Base-by-base conservation (phyloP, 257 asterid genomes). In the Hygrophila difformis region DNA sequence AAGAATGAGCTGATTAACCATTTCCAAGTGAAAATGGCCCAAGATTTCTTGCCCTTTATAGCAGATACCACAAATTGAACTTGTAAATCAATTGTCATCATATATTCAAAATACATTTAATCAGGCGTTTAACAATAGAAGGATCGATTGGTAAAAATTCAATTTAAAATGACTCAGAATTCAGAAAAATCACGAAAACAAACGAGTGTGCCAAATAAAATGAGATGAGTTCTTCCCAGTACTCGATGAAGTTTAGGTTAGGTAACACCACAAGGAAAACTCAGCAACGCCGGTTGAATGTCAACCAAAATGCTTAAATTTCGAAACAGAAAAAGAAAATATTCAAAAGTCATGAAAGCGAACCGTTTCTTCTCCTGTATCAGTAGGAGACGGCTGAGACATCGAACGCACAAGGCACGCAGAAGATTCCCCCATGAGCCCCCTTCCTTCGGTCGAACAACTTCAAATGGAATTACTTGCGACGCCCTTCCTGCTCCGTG, bases 361-460 rank as follows among this genome's bases (percentile, higher is more conserved):
- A 26, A 78, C 92, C 87, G 60, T 65, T 61, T 52, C 48, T 28
- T 59, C 66, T 20, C 74, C 85, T 29, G 44, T 41, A 13, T 66
- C 59, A 47, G 68, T 53, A 21, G 80, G 72, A 62, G 85, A 74
- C 63, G 70, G 75, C 17, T 72, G 78, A 33, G 87, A 78, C 57
- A 71, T 57, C 22, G 95, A 69, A 39, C 77, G 76, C 50, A 58
- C 50, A 31, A 81, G 75, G 60, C 72, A 71, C 40, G 76, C 70
- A 21, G 87, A 62, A 51, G 95, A 63, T 57, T 81, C 95, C 59
- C 57, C 85, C 93, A 85, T 81, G 23, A 45, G 34, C 47, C 58
- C 45, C 54, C 39, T 20, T 38, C 31, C 7, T 26, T 26, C n/a
- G n/a, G 8, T 26, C 8, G 1, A 26, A 26, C 4, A 26, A 26